Evolutionary conservation across 1,139 yeast genomes (phyloP).

Genomic region (Hanseniaspora uvarum): DNA sequence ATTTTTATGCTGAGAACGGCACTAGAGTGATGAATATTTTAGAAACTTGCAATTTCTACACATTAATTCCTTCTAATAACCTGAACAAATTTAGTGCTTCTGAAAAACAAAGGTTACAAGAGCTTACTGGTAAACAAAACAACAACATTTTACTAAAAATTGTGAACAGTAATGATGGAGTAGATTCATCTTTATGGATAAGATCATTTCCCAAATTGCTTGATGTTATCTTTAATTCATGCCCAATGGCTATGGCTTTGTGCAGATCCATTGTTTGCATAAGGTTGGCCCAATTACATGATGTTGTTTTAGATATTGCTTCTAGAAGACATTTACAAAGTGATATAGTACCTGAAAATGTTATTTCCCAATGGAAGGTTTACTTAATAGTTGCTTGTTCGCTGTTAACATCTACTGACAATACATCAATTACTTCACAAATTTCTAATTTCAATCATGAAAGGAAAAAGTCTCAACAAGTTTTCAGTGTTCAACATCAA

Average conservation of each 20-base stretch:
- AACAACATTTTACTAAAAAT: slow-evolving; percentile 58
- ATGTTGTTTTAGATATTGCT: slow-evolving; percentile 55
- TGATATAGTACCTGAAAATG: slow-evolving; percentile 54
- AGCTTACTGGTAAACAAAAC: slow-evolving; percentile 46
- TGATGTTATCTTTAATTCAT: slow-evolving; percentile 60
- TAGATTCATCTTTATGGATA: slow-evolving; percentile 92
- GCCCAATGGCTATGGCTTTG: slow-evolving; percentile 89
- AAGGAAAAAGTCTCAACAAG: slow-evolving; percentile 58
- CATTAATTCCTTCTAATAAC: slow-evolving; percentile 50
- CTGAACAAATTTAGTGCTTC: slow-evolving; percentile 61
- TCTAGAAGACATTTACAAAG: slow-evolving; percentile 32
- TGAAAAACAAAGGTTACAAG: slow-evolving; percentile 61
- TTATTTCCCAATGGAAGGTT: slow-evolving; percentile 80
- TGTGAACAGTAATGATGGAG: slow-evolving; percentile 88
- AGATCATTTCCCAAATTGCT: slow-evolving; percentile 71
- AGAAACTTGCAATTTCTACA: slow-evolving; percentile 58
- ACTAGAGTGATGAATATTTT: slow-evolving; percentile 68
- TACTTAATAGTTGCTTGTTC: slow-evolving; percentile 86
- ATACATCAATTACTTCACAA: slow-evolving; percentile 48
- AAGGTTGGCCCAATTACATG: slow-evolving; percentile 81
- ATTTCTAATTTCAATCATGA: slow-evolving; percentile 27
- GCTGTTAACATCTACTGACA: slow-evolving; percentile 80
- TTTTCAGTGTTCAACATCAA: slow-evolving; percentile 75
- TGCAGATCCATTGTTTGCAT: slow-evolving; percentile 90
- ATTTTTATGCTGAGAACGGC: slow-evolving; percentile 70